Evolutionary conservation across 2,329 filamentous ascomycete genomes (phyloP), one percentile per base, ranked within the genome.

Genomic region (Pseudocercospora musae): DNA sequence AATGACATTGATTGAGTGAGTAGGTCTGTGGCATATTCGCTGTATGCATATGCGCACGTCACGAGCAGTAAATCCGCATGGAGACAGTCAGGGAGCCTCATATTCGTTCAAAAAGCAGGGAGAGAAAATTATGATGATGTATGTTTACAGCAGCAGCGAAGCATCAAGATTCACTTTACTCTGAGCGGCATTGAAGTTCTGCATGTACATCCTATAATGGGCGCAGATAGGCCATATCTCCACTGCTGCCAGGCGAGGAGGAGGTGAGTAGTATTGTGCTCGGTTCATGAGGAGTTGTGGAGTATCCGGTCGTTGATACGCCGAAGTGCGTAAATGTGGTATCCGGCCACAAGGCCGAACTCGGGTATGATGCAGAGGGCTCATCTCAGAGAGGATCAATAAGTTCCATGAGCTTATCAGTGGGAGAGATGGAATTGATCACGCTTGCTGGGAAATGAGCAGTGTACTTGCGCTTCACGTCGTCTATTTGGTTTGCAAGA

Each of bases 1-100:
- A 61, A 66, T 15, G 55, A 18, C 62, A 68, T 66, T 40, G 65
- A 66, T 23, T 63, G 52, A 8, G 21, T 42, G 23, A 69, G 66
- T 6, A 69, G 62, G 27, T 48, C 50, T 13, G 50, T 18, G n/a
- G 59, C 59, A 58, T 62, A 37, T 46, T 53, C 46, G 15, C 44
- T 48, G 44, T 48, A 48, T 11, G 44, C 44, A 23, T 48, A 21
- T 48, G 9, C 10, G 42, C 7, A 23, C 23, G 42, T n/a, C n/a
- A n/a, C n/a, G n/a, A n/a, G n/a, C n/a, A n/a, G n/a, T n/a, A n/a
- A n/a, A n/a, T n/a, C n/a, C n/a, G n/a, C n/a, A n/a, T n/a, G n/a
- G n/a, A n/a, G n/a, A n/a, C n/a, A n/a, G n/a, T n/a, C n/a, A n/a
- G n/a, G n/a, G n/a, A n/a, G n/a, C n/a, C n/a, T n/a, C n/a, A n/a